These are phyloP conservation scores for Irpex sp. DNA, from an alignment of 1,284 basidiomycete species.

Conservation along the genomic window DNA sequence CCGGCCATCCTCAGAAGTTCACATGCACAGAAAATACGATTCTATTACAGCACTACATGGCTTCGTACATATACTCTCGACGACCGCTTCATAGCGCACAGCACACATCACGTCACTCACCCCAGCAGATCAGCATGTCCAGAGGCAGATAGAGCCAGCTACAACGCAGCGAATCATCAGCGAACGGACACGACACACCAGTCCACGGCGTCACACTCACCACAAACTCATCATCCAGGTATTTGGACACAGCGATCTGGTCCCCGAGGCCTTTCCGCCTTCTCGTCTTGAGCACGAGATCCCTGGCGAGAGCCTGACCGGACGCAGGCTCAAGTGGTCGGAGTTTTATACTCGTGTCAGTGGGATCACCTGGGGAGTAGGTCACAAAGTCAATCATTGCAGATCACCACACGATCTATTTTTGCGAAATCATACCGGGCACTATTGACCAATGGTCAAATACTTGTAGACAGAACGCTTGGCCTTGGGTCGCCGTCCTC, in stretches of 20 bases:
- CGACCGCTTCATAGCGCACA: neutral
- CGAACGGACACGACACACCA: slow-evolving; percentile 6
- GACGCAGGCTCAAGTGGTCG: slow-evolving; percentile 96
- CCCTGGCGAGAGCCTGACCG: slow-evolving; percentile 87
- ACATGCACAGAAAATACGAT: slow-evolving; percentile 12
- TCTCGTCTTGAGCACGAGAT: slow-evolving; percentile 94
- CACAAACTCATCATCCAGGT: slow-evolving; percentile 91
- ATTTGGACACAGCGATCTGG: slow-evolving; percentile 92
- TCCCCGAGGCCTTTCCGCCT: slow-evolving; percentile 93
- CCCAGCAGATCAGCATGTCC: slow-evolving; percentile 88
- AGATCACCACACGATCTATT: slow-evolving; percentile 15
- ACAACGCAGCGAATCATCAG: slow-evolving; percentile 6
- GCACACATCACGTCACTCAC: slow-evolving; percentile 28
- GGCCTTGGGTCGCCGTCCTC: slow-evolving; percentile 94
- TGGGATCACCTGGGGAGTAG: slow-evolving; percentile 75
- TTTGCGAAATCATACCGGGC: slow-evolving; percentile 58
- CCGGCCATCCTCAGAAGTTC: slow-evolving; percentile 5
- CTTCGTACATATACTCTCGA: slow-evolving; percentile 15
- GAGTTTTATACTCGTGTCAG: slow-evolving; percentile 92
- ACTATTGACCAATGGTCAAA: slow-evolving; percentile 99
- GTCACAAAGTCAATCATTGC: slow-evolving; percentile 19
- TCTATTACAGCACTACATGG: slow-evolving; percentile 6
- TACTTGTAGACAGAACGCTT: slow-evolving; percentile 93
- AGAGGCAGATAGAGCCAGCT: slow-evolving; percentile 87
- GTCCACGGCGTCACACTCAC: slow-evolving; percentile 42